A percentile compares a stretch with the other conserved stretches of the same genome.
These are phyloP conservation scores for Podila verticillata DNA, from an alignment of 192 early-diverging fungal species.

Conservation along the genomic window DNA sequence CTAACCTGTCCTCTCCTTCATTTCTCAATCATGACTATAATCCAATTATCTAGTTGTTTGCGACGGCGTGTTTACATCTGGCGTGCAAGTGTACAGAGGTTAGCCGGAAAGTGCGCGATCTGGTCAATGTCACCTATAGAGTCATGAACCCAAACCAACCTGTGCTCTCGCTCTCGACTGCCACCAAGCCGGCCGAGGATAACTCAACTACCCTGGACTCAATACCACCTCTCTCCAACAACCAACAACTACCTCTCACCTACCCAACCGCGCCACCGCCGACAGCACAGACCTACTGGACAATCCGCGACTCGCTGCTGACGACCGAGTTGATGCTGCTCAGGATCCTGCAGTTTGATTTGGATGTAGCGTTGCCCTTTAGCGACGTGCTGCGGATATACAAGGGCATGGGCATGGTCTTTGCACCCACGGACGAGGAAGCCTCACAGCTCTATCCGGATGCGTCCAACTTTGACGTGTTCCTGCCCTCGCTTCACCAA, in stretches of 20 bases:
- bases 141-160: conserved; percentile 23
- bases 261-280: conserved; percentile 34
- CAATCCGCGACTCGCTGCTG: conserved; percentile 57
- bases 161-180: conserved; percentile 36
- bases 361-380: conserved; percentile 61
- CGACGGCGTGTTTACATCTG: conserved; percentile 62
- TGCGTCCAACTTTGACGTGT: conserved; percentile 45
- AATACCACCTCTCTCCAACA: background rate
- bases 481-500: conserved; percentile 22
- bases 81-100: conserved; percentile 64
- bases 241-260: conserved; percentile 9
- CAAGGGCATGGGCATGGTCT: conserved; percentile 58
- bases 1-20: background rate
- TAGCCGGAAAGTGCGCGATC: conserved; percentile 60
- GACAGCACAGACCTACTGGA: conserved; percentile 54
- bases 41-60: conserved; percentile 47
- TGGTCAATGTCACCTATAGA: conserved; percentile 63
- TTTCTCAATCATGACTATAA: too few relatives aligned
- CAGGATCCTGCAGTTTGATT: conserved; percentile 58
- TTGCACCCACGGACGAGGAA: conserved; percentile 40
- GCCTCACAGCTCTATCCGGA: conserved; percentile 37
- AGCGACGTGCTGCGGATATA: conserved; percentile 60
- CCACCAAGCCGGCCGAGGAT: conserved; percentile 11
- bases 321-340: conserved; percentile 61
- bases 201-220: background rate